phyloP scores from a whole-genome alignment of 768 basidiomycete genomes.

The Auriscalpium microsporum region DNA sequence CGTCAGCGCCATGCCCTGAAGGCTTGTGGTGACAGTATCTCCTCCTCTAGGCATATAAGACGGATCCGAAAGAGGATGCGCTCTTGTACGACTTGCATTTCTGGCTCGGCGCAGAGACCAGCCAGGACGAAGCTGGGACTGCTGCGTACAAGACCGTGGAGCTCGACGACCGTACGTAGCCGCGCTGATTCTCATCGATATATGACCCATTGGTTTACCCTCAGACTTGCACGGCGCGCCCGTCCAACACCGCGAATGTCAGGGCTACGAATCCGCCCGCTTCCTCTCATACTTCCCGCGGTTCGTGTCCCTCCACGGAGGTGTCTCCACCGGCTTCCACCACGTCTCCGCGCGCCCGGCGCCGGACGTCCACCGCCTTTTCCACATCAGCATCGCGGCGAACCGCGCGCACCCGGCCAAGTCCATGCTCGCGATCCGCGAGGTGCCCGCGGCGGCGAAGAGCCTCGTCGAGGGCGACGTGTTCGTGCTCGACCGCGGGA shows the following conservation, averaged over 20 bases:
- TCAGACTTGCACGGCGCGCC: conserved; percentile 47
- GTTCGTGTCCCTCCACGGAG: conserved; percentile 39
- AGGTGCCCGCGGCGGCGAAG: conserved; percentile 35
- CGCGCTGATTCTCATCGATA: background rate
- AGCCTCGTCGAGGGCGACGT: conserved; percentile 48
- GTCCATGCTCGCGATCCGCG: conserved; percentile 31
- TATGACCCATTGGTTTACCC: background rate
- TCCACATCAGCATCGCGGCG: conserved; percentile 32
- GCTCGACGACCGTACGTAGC: conserved; percentile 48
- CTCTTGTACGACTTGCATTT: conserved; percentile 56
- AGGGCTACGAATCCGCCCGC: conserved; percentile 44
- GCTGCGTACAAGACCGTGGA: conserved; percentile 63
- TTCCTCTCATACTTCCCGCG: conserved; percentile 44
- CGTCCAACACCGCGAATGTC: conserved; percentile 55
- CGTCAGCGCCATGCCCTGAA: no score
- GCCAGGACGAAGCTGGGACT: conserved; percentile 52
- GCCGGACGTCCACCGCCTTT: conserved; percentile 39
- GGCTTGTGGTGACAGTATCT: background rate
- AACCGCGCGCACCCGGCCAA: conserved; percentile 8
- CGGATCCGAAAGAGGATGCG: conserved; percentile 34
- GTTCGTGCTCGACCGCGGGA: conserved; percentile 53
- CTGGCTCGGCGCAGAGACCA: conserved; percentile 53
- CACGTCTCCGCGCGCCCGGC: conserved; percentile 38
- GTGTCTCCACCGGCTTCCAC: conserved; percentile 44
- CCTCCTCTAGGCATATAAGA: conserved; percentile 45